Evolutionary conservation across 768 basidiomycete genomes (phyloP), one percentile per base, ranked within the genome.

Genomic region (Termitomyces sp.): DNA sequence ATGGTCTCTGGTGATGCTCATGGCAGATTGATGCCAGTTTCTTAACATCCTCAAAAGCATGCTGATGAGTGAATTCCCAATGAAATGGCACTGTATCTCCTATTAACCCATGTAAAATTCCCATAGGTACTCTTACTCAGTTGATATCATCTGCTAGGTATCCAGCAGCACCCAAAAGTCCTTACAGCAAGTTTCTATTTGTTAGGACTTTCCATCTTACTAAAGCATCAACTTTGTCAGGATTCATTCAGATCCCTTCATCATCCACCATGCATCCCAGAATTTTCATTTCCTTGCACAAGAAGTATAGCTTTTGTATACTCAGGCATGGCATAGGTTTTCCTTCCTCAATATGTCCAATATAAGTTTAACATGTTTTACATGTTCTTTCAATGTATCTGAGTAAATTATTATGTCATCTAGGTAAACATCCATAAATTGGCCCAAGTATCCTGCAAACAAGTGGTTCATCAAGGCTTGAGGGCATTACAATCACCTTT

Each of bases 391-490:
- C 25, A 59, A n/a, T 11, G 29, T 42, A 12, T 59, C 46, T 2
- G 50, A 59, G 15, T 51, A 59, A n/a, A 59, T 52, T 3, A 42
- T 15, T 5, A 42, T 15, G 4, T 42, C 14, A 15, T 42, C 40
- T 14, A 42, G 5, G 14, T 14, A 42, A 3, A 42, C 40, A 42
- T 42, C 40, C 14, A 42, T 14, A 15, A 42, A 42, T 5, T 42
- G 14, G 0, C 61, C 56, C 0, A 62, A 43, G 46, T 62, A 48
- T 2, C 14, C 11, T 0, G 56, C 10, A 15, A 62, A 62, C 4
- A 57, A 43, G 32, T 57, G 42, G 7, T 59, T 62, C 61, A 62
- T 62, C 2, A 56, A 8, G 42, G 57, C 25, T 37, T 36, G 37
- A n/a, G 40, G 1, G 14, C 40, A 42, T 42, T 42, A 5, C 40